Evolutionary conservation across 169 alveolate genomes (phyloP), one percentile per base, ranked within the genome.

Genomic region (Plasmodium vinckei): DNA sequence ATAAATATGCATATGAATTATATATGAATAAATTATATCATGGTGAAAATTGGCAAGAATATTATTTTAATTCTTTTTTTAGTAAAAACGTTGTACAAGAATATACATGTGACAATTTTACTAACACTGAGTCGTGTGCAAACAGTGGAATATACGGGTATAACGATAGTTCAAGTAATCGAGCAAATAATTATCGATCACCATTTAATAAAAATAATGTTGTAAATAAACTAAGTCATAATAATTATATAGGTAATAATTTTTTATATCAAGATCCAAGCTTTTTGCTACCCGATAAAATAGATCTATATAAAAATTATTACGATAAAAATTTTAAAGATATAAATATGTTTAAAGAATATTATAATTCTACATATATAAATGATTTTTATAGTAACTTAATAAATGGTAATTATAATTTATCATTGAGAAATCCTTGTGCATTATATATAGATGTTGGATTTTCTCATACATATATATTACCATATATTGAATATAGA

Each of bases 381-480:
- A 61, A 84, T 9, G 59, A 49, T 21, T 84, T 68, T 61, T 84
- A 84, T 49, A 84, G 27, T 4, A 61, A 64, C 19, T 49, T 84
- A 2, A 46, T 68, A 44, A 84, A 84, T 33, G 91, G 91, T 1
- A 84, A 84, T 46, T 84, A 57, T 39, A 68, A 69, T 57, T 39
- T 84, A 46, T 84, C 91, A 44, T 33, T 84, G 4, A 19, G 93
- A 47, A 87, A 92, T 33, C 82, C 94, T n/a, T 93, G 96, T 65
- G 94, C 97, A 44, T 84, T 95, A 21, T 95, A 94, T 21, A 90
- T 95, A n/a, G 98, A 95, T 56, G 92, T 94, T n/a, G 98, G 98
- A 1, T 95, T 90, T 87, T 93, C 96, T 68, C 88, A 93, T 47
- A 87, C 95, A 21, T 95, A 93, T 68, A 87, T 93, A 12, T 93